phyloP scores from a whole-genome alignment of 345 rosid species.

The Dipteronia sinensis region DNA sequence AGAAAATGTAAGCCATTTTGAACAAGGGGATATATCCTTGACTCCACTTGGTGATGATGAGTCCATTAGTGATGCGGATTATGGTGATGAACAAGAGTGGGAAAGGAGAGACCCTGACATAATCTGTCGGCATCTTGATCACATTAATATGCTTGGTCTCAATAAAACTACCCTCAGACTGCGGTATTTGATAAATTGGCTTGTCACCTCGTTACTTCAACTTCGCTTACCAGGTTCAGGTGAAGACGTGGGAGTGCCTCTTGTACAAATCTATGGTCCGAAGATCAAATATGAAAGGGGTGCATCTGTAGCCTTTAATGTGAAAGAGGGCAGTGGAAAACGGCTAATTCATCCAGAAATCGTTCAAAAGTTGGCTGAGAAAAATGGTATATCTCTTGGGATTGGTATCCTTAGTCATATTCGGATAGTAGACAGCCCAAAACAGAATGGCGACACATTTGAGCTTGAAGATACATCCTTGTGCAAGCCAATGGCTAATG shows the following conservation, averaged over 20 bases:
- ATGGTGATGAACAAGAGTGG: conserved; percentile 65
- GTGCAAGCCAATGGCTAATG: conserved; percentile 55
- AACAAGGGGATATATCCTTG: conserved; percentile 63
- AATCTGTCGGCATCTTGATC: conserved; percentile 73
- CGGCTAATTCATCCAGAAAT: conserved; percentile 54
- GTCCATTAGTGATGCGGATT: conserved; percentile 51
- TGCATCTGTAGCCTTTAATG: conserved; percentile 65
- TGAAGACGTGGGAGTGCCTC: conserved; percentile 42
- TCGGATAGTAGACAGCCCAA: conserved; percentile 48
- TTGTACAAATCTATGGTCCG: conserved; percentile 71
- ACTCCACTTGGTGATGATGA: conserved; percentile 52
- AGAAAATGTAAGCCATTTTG: conserved; percentile 42
- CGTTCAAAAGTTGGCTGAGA: conserved; percentile 67
- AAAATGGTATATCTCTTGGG: conserved; percentile 61
- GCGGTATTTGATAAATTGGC: conserved; percentile 82
- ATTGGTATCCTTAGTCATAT: conserved; percentile 61
- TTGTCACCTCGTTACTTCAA: conserved; percentile 81
- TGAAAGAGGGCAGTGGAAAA: conserved; percentile 38
- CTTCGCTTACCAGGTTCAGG: conserved; percentile 54
- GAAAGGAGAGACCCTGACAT: conserved; percentile 78
- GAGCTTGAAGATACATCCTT: conserved; percentile 47
- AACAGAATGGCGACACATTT: conserved; percentile 40
- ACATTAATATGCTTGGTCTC: conserved; percentile 72
- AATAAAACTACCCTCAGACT: conserved; percentile 75
- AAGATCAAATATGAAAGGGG: conserved; percentile 76